Evolutionary conservation across 805 yeast species (phyloP), one percentile per base, ranked within the genome.

Genomic region (Sungouiozyma ichnusensis): DNA sequence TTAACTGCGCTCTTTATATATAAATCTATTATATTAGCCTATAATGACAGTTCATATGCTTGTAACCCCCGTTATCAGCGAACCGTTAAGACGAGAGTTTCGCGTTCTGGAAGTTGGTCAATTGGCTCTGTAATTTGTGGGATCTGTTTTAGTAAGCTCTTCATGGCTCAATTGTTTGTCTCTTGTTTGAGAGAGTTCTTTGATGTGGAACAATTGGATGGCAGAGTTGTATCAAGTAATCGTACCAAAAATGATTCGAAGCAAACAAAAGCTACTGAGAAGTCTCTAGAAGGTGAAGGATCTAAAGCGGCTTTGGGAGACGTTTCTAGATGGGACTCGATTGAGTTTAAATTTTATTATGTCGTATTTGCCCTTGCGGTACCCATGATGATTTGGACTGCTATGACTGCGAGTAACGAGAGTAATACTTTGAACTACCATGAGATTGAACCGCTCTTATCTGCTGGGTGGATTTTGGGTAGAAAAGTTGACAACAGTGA

Each of bases 401-500:
- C 92, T 2, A 73, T 83, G 73, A 81, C 76, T 32, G 90, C 94
- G 7, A 80, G 88, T 29, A 78, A 77, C 52, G 81, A 79, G 48
- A 66, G 77, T 2, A 85, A 84, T 53, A 79, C 82, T 9, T n/a
- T 19, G 13, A 86, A 86, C 55, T 90, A 81, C 56, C 70, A 72
- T 16, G 66, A 67, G 39, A 86, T 73, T 55, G 72, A 73, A 49
- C 72, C 75, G 39, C 64, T 80, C 33, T 66, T 90, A 40, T 70
- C 81, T 20, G 68, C 76, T 4, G 97, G 98, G 3, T 90, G 97
- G 97, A 65, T 87, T 51, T 76, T 81, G 57, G 96, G 95, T 7
- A 66, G 95, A 19, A 82, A 81, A 61, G 94, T 86, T 35, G 98
- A 92, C 60, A 88, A 90, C 58, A 82, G 95, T 4, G 99, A 92